phyloP scores from a whole-genome alignment of 139 green algal species.

The Picochlorum costavermella region DNA sequence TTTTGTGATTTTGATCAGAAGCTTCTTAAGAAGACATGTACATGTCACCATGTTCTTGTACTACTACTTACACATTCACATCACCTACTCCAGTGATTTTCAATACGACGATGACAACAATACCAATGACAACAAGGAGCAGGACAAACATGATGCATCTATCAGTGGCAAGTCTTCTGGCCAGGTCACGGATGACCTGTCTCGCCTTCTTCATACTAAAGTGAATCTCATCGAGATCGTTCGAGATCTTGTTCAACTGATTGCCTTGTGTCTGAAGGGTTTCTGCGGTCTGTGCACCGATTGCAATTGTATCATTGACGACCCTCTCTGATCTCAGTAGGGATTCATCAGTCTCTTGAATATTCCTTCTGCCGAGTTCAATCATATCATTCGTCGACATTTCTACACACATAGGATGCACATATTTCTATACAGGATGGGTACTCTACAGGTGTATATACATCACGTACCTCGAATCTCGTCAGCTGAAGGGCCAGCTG shows the following conservation, averaged over 20 bases:
- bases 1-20: no score
- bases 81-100: constrained; percentile 11
- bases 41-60: no score
- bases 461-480: constrained; percentile 4
- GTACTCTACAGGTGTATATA: no score
- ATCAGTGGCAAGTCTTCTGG: constrained; percentile 73
- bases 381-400: constrained; percentile 72
- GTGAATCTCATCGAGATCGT: constrained; percentile 84
- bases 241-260: constrained; percentile 62
- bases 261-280: constrained; percentile 67
- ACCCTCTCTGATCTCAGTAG: constrained; percentile 56
- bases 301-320: constrained; percentile 64
- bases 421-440: not conserved
- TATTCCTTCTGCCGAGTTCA: constrained; percentile 51
- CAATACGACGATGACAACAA: constrained; percentile 63
- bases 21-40: no score
- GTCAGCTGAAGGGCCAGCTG: constrained; percentile 3
- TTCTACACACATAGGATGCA: constrained; percentile 32
- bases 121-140: constrained; percentile 52
- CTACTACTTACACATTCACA: constrained; percentile 4
- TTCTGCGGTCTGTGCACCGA: constrained; percentile 70
- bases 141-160: constrained; percentile 76
- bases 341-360: constrained; percentile 61
- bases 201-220: constrained; percentile 81
- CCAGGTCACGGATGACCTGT: constrained; percentile 75